These are phyloP conservation scores for Knufia petricola DNA, from an alignment of 2,329 filamentous ascomycete genomes.

Conservation along the genomic window DNA sequence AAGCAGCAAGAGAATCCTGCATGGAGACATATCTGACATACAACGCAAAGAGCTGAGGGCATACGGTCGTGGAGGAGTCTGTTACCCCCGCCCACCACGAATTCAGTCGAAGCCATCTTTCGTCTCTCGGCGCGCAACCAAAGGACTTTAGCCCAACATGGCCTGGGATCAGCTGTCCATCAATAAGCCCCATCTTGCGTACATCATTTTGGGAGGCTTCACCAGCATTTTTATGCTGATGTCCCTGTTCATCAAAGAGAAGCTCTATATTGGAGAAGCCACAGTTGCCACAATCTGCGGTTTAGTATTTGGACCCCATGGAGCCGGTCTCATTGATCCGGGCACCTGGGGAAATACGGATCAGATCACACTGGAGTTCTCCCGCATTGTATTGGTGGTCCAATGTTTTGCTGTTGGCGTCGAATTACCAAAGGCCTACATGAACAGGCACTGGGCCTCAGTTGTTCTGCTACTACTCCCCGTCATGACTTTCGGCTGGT, in stretches of 20 bases:
- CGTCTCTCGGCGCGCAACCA: background rate
- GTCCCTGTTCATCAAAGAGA: constrained; percentile 96
- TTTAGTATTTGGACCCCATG: constrained; percentile 61
- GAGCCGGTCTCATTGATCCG: constrained; percentile 54
- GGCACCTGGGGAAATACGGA: constrained; percentile 56
- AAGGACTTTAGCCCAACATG: constrained; percentile 28
- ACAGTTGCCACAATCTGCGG: constrained; percentile 71
- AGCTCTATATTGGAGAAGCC: constrained; percentile 95
- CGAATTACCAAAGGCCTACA: constrained; percentile 65
- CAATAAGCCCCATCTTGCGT: constrained; percentile 93
- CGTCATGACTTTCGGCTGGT: constrained; percentile 89
- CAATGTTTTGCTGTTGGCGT: constrained; percentile 66
- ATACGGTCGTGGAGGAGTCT: constrained; percentile 2
- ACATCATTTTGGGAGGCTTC: constrained; percentile 96
- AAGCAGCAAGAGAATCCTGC: background rate
- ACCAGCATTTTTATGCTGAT: constrained; percentile 97
- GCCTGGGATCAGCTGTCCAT: constrained; percentile 49
- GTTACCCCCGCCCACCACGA: background rate
- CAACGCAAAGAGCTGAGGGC: background rate
- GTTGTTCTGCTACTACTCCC: constrained; percentile 80
- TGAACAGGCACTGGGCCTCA: constrained; percentile 95
- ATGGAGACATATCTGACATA: background rate
- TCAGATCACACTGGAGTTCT: constrained; percentile 59
- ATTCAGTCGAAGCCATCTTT: background rate
- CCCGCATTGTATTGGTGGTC: constrained; percentile 61